Percentiles rank a stretch among this genome's conserved stretches.
phyloP scores from a whole-genome alignment of 2,329 filamentous ascomycete genomes.

The Chalaropsis thielavioides region DNA sequence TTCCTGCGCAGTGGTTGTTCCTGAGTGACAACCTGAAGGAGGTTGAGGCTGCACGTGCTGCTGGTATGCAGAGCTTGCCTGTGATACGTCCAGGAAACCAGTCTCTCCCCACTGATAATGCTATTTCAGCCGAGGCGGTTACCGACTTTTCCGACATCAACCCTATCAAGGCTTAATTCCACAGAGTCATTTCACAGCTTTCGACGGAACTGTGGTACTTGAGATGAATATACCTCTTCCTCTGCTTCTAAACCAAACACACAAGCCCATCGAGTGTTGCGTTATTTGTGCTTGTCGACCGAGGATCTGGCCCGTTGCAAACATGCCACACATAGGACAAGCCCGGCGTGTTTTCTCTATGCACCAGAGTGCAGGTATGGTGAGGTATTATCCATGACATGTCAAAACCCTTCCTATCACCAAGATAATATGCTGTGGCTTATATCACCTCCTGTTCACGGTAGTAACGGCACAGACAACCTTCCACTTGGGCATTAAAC shows the following conservation, averaged over 20 bases:
- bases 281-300: neutral
- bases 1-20: slow-evolving; percentile 51
- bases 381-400: neutral
- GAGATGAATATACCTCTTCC: neutral
- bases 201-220: neutral
- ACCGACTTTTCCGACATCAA: slow-evolving; percentile 23
- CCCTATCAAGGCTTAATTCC: slow-evolving; percentile 6
- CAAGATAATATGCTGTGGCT: neutral
- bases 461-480: neutral
- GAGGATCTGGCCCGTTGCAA: neutral
- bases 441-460: neutral
- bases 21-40: slow-evolving; percentile 66
- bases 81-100: slow-evolving; percentile 58
- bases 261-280: neutral
- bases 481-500: neutral
- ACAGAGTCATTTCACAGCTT: neutral
- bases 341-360: neutral
- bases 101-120: slow-evolving; percentile 38
- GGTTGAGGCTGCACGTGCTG: slow-evolving; percentile 45
- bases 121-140: slow-evolving; percentile 25
- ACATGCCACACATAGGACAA: neutral
- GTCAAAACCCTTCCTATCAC: neutral
- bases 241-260: neutral
- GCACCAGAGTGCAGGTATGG: neutral
- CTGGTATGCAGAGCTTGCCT: slow-evolving; percentile 49